A percentile compares a stretch with the other conserved stretches of the same genome.
Conservation (phyloP, 352 stramenopile species). For the Phytophthora uliginosa region DNA sequence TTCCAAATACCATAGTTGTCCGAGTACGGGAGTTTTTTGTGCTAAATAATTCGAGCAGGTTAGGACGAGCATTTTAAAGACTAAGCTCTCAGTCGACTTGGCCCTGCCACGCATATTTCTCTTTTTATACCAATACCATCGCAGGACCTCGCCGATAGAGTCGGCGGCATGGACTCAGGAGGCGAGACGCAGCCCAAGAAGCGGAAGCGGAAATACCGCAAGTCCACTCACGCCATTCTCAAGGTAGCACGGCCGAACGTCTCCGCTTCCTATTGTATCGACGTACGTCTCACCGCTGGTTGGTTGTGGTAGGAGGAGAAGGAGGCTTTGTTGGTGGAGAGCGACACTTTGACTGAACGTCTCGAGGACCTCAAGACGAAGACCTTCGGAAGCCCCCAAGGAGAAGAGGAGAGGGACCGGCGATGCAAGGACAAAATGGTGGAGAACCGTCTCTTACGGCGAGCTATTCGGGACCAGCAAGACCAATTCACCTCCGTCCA, state of each 20-base stretch:
- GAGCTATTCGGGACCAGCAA: constrained; percentile 31
- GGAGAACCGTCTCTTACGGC: constrained; percentile 24
- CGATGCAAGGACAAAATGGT: constrained; percentile 25
- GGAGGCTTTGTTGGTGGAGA: constrained; percentile 23
- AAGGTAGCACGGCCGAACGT: constrained; percentile 20
- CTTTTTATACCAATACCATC: no score
- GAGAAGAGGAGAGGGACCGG: constrained; percentile 21
- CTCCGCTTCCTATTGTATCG: constrained; percentile 4
- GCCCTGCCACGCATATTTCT: no score
- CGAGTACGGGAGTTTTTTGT: no score
- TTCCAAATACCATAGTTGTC: not conserved
- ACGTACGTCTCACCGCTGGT: not conserved
- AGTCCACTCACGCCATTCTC: constrained; percentile 24
- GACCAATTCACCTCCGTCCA: constrained; percentile 41
- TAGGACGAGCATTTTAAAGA: no score
- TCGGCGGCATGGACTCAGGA: not conserved
- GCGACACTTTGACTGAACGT: constrained; percentile 12
- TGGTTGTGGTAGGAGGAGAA: constrained; percentile 36
- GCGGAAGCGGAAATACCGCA: constrained; percentile 35
- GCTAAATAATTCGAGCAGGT: no score
- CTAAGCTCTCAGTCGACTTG: no score
- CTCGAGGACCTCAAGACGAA: constrained; percentile 36
- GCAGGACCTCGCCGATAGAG: not conserved
- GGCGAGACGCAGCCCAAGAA: constrained; percentile 10
- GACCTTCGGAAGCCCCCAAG: constrained; percentile 17